Evolutionary conservation across 768 basidiomycete genomes (phyloP), one percentile per base, ranked within the genome.

Genomic region (Collybiopsis confluens): DNA sequence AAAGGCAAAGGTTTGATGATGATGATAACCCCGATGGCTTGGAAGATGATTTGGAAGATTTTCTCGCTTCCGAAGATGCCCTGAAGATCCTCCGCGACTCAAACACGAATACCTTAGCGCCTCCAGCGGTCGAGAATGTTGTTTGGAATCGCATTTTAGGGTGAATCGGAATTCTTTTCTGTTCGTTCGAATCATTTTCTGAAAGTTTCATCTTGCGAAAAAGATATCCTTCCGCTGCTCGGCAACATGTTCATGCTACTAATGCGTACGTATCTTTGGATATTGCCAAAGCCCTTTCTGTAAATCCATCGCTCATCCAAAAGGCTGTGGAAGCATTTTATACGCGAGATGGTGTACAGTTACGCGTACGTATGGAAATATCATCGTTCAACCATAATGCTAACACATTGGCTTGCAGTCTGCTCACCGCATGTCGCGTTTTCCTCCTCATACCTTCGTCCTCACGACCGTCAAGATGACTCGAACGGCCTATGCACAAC

Each of bases 281-380:
- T 50, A 80, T 98, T 50, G 90, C 87, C 3, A 83, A 79, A 62
- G 86, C 89, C 0, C 73, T 99, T 27, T 65, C 73, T 6, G 68
- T 73, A 9, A 73, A 83, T 56, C 87, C 86, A 0, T 69, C 77
- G 2, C 77, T 99, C 13, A 75, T 95, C 15, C 93, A 98, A 61
- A 88, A 85, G 62, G 90, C 95, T 0, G 80, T 90, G 2, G 94
- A 95, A 68, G 80, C 89, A 3, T 99, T 99, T 67, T 99, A 99
- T 67, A 97, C 94, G 3, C 80, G 97, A 50, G 97, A 98, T 73
- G 89, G 90, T 1, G 74, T 87, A 13, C 93, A 95, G 66, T 73
- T 98, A 51, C 84, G 94, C 36, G 92, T 96, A 68, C 68, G 85
- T 67, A 40, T 30, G 6, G 0, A 20, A 5, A 7, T 6, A 45